A percentile compares a stretch with the other conserved stretches of the same genome.
These are phyloP conservation scores for Ceratocystis papillata DNA, from an alignment of 2,329 filamentous ascomycete species.

Conservation along the genomic window DNA sequence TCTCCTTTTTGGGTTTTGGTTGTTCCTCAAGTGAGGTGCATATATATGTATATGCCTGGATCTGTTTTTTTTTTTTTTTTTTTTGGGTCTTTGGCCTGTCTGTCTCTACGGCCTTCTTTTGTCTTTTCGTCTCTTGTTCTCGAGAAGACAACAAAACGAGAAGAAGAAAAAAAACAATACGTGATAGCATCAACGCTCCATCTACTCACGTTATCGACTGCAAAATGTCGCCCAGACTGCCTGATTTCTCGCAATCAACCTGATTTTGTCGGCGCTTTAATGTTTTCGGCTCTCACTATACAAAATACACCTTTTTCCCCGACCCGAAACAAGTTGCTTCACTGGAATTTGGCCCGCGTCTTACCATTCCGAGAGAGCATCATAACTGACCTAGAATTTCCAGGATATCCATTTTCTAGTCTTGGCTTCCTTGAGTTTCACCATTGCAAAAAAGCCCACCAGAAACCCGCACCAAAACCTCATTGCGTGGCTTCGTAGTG, in stretches of 20 bases:
- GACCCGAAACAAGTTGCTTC: background rate
- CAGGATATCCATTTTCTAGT: background rate
- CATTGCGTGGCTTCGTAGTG: background rate
- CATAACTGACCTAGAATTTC: background rate
- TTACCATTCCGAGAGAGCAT: background rate
- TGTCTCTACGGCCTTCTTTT: background rate
- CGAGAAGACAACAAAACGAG: background rate
- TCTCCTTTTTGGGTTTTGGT: constrained; percentile 9
- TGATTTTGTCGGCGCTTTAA: background rate
- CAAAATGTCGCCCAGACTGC: background rate
- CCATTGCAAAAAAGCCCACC: too few relatives aligned
- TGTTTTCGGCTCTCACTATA: background rate
- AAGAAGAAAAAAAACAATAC: background rate
- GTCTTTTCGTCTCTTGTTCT: background rate
- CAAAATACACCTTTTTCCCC: background rate
- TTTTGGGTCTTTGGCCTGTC: background rate
- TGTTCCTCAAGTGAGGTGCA: background rate
- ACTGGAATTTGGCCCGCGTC: background rate
- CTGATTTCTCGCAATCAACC: background rate
- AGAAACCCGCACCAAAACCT: too few relatives aligned
- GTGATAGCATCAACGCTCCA: background rate
- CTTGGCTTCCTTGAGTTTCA: background rate
- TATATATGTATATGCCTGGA: background rate
- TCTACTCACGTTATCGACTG: background rate
- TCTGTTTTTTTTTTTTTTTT: background rate